These are phyloP conservation scores for Globisporangium spiculum DNA, from an alignment of 352 stramenopile species.

Conservation along the genomic window DNA sequence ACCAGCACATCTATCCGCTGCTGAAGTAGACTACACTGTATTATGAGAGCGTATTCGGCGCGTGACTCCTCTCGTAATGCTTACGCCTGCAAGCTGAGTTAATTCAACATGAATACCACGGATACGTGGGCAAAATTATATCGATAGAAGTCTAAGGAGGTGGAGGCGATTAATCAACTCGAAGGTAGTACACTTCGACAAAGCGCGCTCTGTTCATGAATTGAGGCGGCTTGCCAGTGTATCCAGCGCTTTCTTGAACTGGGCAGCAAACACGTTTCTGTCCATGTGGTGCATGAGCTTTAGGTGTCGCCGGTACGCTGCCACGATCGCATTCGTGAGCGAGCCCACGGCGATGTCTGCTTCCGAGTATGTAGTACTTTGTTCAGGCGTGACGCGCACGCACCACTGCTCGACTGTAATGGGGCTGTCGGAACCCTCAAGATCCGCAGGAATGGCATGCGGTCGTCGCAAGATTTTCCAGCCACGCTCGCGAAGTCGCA, in stretches of 20 bases:
- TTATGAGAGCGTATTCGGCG: too few relatives aligned
- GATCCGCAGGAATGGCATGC: not conserved
- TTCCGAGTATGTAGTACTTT: slow-evolving; percentile 3
- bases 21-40: not conserved
- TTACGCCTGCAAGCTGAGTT: too few relatives aligned
- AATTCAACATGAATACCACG: too few relatives aligned
- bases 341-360: slow-evolving; percentile 27
- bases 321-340: slow-evolving; percentile 48
- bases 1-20: slow-evolving; percentile 19
- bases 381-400: slow-evolving; percentile 10
- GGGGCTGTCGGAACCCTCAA: not conserved
- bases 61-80: too few relatives aligned
- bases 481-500: slow-evolving; percentile 10
- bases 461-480: slow-evolving; percentile 11
- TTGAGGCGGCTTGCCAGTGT: not conserved
- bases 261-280: slow-evolving; percentile 23
- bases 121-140: not conserved
- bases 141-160: not conserved
- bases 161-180: too few relatives aligned
- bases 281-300: slow-evolving; percentile 15
- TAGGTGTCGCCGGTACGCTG: slow-evolving; percentile 32
- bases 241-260: slow-evolving; percentile 1
- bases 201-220: not conserved
- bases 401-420: slow-evolving; percentile 5
- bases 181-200: too few relatives aligned